These are phyloP conservation scores for Fusarium longipes DNA, from an alignment of 2,329 filamentous ascomycete genomes.

Conservation along the genomic window DNA sequence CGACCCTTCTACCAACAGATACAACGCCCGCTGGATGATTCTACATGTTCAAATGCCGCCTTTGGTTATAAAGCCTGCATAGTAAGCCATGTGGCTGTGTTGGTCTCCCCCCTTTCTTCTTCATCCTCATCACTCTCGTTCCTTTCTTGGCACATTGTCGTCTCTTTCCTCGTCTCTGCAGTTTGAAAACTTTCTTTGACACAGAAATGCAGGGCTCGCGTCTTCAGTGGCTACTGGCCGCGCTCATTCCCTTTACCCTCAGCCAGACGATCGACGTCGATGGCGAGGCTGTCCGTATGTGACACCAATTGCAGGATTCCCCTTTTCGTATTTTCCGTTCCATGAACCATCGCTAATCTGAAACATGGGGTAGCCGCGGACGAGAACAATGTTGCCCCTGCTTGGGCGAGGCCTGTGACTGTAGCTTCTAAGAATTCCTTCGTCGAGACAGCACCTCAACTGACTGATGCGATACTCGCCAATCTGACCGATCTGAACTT, in stretches of 20 bases:
- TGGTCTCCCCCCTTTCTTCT: conserved; percentile 12
- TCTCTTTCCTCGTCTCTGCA: conserved; percentile 6
- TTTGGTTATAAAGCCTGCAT: conserved; percentile 30
- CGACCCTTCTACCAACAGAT: conserved; percentile 13
- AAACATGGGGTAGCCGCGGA: conserved; percentile 33
- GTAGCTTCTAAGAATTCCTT: conserved; percentile 14
- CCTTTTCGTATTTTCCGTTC: background rate
- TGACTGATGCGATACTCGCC: conserved; percentile 51
- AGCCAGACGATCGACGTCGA: conserved; percentile 38
- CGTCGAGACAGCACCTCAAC: conserved; percentile 45
- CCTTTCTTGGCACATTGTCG: conserved; percentile 11
- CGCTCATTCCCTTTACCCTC: conserved; percentile 19
- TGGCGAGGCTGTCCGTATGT: conserved; percentile 37
- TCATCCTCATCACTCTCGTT: conserved; percentile 10
- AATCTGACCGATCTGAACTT: conserved; percentile 48
- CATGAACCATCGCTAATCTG: conserved; percentile 25
- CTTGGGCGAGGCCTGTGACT: conserved; percentile 11
- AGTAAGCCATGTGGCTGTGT: conserved; percentile 27
- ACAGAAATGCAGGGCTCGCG: conserved; percentile 22
- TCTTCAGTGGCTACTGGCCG: conserved; percentile 32
- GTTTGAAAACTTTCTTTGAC: conserved; percentile 3
- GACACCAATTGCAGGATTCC: background rate
- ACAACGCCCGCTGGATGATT: background rate
- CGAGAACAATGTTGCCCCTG: conserved; percentile 43
- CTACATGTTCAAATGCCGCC: background rate